Conservation (phyloP, 768 basidiomycete genomes). For the Filobasidium wieringae region DNA sequence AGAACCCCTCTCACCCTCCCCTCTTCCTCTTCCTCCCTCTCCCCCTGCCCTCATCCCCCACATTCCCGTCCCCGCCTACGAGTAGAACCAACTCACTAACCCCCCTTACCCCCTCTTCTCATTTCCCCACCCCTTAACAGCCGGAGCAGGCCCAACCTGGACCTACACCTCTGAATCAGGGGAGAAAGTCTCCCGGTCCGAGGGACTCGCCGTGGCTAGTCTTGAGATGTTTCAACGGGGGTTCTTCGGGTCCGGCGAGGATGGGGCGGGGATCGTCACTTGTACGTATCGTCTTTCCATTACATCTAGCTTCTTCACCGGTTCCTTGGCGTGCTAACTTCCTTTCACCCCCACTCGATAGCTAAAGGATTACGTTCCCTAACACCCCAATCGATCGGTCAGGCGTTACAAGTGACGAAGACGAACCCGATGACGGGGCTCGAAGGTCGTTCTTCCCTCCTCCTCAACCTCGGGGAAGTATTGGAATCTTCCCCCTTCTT, state of each 20-base stretch:
- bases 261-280: not conserved
- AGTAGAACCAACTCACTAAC: not conserved
- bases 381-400: constrained; percentile 50
- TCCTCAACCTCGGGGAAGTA: constrained; percentile 61
- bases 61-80: not conserved
- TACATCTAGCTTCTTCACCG: not conserved
- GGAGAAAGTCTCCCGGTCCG: constrained; percentile 52
- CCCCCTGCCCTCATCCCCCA: not conserved
- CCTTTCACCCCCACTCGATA: too few species aligned
- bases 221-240: constrained; percentile 78
- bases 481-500: constrained; percentile 48
- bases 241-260: constrained; percentile 57
- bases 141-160: constrained; percentile 14
- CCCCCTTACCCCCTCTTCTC: not conserved
- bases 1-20: too few species aligned
- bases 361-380: too few species aligned
- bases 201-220: constrained; percentile 73
- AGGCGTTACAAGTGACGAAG: constrained; percentile 63
- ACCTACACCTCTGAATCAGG: not conserved
- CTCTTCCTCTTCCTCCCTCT: not conserved
- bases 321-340: not conserved
- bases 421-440: constrained; percentile 81
- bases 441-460: constrained; percentile 67
- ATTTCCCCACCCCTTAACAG: not conserved
- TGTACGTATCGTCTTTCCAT: not conserved